Evolutionary conservation across 345 rosid genomes (phyloP), one percentile per base, ranked within the genome.

Genomic region (Tarenaya hassleriana): DNA sequence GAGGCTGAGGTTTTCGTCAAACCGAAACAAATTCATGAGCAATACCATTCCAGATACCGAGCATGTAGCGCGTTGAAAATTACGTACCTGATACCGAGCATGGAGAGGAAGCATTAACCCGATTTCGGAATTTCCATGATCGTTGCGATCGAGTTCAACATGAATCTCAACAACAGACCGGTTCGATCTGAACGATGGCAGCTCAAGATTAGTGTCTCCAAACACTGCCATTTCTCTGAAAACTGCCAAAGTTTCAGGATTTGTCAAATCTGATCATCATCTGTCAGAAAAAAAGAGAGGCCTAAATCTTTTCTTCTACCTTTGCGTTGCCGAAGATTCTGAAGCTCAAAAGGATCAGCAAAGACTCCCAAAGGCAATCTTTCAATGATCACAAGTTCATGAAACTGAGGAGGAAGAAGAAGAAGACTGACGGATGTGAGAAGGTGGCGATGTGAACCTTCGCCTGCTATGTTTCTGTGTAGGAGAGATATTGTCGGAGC

Each of bases 291-390:
- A n/a, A 46, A 34, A 10, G 11, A 27, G 34, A 17, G 21, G 2
- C 29, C 2, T 27, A 3, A 33, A 37, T 17, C 17, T 1, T 7
- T 47, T 34, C 52, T 10, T 60, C 52, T 60, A 87, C 95, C 85
- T 46, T 70, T 75, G 17, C 66, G 80, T 41, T 76, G 66, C 4
- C 55, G 69, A 55, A 83, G 73, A 71, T 66, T 82, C 64, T 83
- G 94, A 37, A 92, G 83, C 73, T 92, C 96, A 72, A 84, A 92
- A 4, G 89, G 95, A 47, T 91, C 95, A 56, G 95, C 88, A 59
- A 82, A 91, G 55, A 84, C 86, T 47, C 96, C 98, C 34, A 62
- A 55, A 10, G 96, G 96, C 53, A 92, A 84, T 43, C 82, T 72
- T 69, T 84, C 90, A 10, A 81, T 33, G 5, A 88, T 19, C 56